Conservation (phyloP, 768 basidiomycete species). For the Amanita thiersii region DNA sequence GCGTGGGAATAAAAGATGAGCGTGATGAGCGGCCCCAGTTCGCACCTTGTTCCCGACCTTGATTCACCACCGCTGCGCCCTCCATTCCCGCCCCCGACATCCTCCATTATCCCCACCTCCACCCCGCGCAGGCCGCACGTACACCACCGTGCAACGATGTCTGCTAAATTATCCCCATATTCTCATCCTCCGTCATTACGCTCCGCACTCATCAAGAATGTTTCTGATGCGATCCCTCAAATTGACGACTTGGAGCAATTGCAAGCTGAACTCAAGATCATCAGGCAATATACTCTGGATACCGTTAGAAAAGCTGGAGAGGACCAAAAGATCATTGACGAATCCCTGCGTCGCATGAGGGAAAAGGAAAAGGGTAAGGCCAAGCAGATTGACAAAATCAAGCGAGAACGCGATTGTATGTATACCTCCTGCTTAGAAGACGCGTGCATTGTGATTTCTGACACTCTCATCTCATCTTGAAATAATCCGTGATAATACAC, state of each 20-base stretch:
- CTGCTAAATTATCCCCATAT: slow-evolving; percentile 50
- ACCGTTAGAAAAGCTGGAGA: slow-evolving; percentile 68
- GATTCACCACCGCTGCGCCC: slow-evolving; percentile 20
- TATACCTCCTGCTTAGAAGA: slow-evolving; percentile 16
- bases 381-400: slow-evolving; percentile 61
- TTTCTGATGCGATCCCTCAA: slow-evolving; percentile 59
- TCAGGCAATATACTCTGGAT: slow-evolving; percentile 48
- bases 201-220: slow-evolving; percentile 55
- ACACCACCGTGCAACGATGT: slow-evolving; percentile 32
- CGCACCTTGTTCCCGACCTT: slow-evolving; percentile 30
- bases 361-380: slow-evolving; percentile 73
- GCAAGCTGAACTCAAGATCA: slow-evolving; percentile 48
- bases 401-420: slow-evolving; percentile 72
- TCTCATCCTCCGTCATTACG: slow-evolving; percentile 38
- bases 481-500: slow-evolving; percentile 5
- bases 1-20: slow-evolving; percentile 57
- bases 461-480: slow-evolving; percentile 12
- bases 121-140: not conserved
- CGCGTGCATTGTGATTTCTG: slow-evolving; percentile 1
- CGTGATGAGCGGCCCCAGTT: slow-evolving; percentile 65
- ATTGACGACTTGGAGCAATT: slow-evolving; percentile 65
- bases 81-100: slow-evolving; percentile 12
- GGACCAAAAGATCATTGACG: slow-evolving; percentile 67
- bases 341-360: slow-evolving; percentile 68
- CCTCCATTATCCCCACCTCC: slow-evolving; percentile 1